Conservation (phyloP, 169 alveolate genomes). For the Cyclospora cayetanensis region DNA sequence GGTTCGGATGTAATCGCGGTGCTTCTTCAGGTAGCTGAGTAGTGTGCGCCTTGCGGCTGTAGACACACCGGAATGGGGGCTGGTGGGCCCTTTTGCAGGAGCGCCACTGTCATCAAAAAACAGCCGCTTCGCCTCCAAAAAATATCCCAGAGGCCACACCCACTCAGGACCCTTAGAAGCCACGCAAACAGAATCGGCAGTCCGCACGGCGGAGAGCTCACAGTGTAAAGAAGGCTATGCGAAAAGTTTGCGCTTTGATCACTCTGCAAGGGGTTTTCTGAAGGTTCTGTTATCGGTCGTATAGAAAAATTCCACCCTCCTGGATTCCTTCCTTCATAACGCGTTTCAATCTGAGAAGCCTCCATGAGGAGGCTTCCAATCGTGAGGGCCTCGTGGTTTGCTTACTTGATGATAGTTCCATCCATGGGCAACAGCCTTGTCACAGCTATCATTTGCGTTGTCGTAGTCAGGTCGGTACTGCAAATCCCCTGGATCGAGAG, state of each 20-base stretch:
- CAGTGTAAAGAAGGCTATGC: too few species aligned
- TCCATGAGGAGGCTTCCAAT: neutral
- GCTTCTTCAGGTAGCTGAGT: constrained; percentile 67
- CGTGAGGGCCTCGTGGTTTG: too few species aligned
- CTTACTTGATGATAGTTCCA: constrained; percentile 66
- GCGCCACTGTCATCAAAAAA: constrained; percentile 68
- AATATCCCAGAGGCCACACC: constrained; percentile 95
- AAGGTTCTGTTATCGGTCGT: neutral
- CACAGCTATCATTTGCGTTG: constrained; percentile 84
- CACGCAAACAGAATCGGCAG: neutral
- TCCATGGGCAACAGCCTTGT: constrained; percentile 86
- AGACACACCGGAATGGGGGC: neutral
- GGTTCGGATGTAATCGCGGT: constrained; percentile 73
- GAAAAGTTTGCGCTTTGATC: neutral
- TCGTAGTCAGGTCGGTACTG: constrained; percentile 88
- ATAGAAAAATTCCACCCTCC: too few species aligned
- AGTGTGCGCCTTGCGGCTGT: neutral
- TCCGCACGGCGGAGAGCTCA: too few species aligned
- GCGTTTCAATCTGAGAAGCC: neutral
- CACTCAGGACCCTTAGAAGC: constrained; percentile 97
- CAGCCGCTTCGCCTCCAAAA: constrained; percentile 81
- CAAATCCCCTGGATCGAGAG: constrained; percentile 86
- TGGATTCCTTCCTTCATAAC: neutral
- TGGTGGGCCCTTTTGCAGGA: neutral
- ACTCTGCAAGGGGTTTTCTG: neutral